phyloP scores from a whole-genome alignment of 495 filamentous ascomycete genomes.

The Aspergillus cristatus region DNA sequence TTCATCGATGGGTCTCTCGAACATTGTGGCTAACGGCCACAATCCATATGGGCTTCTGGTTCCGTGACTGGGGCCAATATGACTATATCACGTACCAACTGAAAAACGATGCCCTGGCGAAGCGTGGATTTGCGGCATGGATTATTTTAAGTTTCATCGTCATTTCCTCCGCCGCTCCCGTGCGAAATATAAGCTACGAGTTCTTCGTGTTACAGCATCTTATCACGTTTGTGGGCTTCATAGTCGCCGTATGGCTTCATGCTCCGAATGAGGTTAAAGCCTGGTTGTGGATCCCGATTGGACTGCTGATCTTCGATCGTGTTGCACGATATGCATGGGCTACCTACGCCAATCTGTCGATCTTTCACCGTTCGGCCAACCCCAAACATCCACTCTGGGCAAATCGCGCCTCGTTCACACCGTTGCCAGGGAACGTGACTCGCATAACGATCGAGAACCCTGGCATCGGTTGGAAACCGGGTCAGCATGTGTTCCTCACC shows the following conservation, averaged over 20 bases:
- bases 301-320: conserved; percentile 61
- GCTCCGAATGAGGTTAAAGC: conserved; percentile 43
- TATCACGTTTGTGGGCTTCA: conserved; percentile 54
- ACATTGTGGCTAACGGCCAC: conserved; percentile 66
- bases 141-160: conserved; percentile 62
- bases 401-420: conserved; percentile 50
- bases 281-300: conserved; percentile 67
- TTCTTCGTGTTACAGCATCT: conserved; percentile 78
- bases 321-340: conserved; percentile 41
- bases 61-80: conserved; percentile 54
- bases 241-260: conserved; percentile 57
- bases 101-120: conserved; percentile 51
- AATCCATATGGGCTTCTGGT: conserved; percentile 67
- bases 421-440: conserved; percentile 54
- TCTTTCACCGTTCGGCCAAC: conserved; percentile 37
- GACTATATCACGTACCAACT: conserved; percentile 56
- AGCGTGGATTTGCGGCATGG: conserved; percentile 68
- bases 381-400: conserved; percentile 14
- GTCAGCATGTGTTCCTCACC: conserved; percentile 73
- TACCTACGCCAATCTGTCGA: conserved; percentile 56
- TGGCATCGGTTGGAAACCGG: conserved; percentile 61
- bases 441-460: conserved; percentile 61
- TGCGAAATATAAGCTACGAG: conserved; percentile 65
- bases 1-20: conserved; percentile 72
- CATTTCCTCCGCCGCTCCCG: conserved; percentile 55